Evolutionary conservation across 257 asterid species (phyloP), one percentile per base, ranked within the genome.

Genomic region (Leptodermis oblonga): DNA sequence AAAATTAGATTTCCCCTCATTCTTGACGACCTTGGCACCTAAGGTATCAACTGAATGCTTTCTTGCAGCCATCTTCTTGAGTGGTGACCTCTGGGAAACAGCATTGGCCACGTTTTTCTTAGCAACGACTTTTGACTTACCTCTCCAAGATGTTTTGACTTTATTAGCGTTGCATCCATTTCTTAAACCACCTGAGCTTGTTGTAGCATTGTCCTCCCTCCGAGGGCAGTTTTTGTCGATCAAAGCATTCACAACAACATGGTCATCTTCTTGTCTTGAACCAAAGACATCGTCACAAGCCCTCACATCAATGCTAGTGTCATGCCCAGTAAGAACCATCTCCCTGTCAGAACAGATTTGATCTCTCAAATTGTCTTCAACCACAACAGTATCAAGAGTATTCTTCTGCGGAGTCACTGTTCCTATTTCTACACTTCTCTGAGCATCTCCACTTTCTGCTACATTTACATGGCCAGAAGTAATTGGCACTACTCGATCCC

Each of bases 141-240:
- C 62, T 33, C 34, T 34, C 84, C 74, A 72, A 41, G 77, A 12
- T 52, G 59, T 14, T 31, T 75, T 75, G 69, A 30, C 59, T 62
- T 68, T 65, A 52, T 54, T 72, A 31, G 14, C 65, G 49, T 70
- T 71, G 36, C 53, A 73, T 20, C 39, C 48, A 9, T 68, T n/a
- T n/a, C n/a, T n/a, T n/a, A n/a, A n/a, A 62, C 77, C 79, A 60
- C 52, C 80, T 51, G 81, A 78, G 56, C 25, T 73, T 56, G 73
- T 62, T 62, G 81, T 37, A 54, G 20, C 66, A 68, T 79, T 84
- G 28, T 70, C 82, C 56, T 79, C 85, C 71, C 77, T 81, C 92
- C 87, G 81, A 59, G 88, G 86, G 76, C 89, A 79, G 75, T 73
- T 8, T 63, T 80, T 81, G 23, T 89, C 88, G 85, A 80, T 62